Conservation (phyloP, 805 yeast species). For the Hanseniaspora mollemarum region DNA sequence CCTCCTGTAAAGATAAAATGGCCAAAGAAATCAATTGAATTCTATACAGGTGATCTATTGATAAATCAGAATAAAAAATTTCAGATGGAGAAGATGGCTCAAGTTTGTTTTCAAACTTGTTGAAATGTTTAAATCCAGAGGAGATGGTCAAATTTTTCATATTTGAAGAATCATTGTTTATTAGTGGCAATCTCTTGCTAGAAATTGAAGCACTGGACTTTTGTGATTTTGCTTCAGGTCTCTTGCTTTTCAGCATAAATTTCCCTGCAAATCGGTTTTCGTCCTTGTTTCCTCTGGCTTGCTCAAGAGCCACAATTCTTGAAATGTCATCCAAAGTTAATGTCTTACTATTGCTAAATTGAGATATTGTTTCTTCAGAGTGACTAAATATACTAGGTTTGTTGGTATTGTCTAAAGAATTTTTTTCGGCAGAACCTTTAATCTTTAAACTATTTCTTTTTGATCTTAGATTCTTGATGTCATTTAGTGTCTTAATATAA, state of each 20-base stretch:
- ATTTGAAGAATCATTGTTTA: neutral
- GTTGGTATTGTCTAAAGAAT: conserved; percentile 42
- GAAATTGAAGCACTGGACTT: conserved; percentile 25
- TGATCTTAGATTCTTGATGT: conserved; percentile 64
- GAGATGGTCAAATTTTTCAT: neutral
- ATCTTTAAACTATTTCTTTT: conserved; percentile 49
- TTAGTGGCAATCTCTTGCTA: conserved; percentile 5
- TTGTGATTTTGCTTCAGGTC: conserved; percentile 47
- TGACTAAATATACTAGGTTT: conserved; percentile 21
- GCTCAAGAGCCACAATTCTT: conserved; percentile 91
- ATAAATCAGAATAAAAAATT: conserved; percentile 49
- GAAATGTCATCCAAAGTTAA: conserved; percentile 93
- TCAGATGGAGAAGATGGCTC: conserved; percentile 27
- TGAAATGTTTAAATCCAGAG: conserved; percentile 78
- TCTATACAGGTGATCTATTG: conserved; percentile 36
- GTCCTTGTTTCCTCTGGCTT: conserved; percentile 78
- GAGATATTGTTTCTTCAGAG: conserved; percentile 19
- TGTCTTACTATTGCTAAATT: conserved; percentile 64
- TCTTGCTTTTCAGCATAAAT: conserved; percentile 21
- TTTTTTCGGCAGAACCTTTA: conserved; percentile 38
- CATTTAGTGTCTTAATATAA: conserved; percentile 61
- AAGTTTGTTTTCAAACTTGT: conserved; percentile 28
- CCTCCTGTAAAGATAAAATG: conserved; percentile 24
- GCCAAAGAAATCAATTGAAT: conserved; percentile 44
- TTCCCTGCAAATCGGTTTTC: conserved; percentile 53